Percentiles rank a stretch among this genome's conserved stretches.
phyloP scores from a whole-genome alignment of 1,139 yeast species.

The Magnusiomyces suaveolens region DNA sequence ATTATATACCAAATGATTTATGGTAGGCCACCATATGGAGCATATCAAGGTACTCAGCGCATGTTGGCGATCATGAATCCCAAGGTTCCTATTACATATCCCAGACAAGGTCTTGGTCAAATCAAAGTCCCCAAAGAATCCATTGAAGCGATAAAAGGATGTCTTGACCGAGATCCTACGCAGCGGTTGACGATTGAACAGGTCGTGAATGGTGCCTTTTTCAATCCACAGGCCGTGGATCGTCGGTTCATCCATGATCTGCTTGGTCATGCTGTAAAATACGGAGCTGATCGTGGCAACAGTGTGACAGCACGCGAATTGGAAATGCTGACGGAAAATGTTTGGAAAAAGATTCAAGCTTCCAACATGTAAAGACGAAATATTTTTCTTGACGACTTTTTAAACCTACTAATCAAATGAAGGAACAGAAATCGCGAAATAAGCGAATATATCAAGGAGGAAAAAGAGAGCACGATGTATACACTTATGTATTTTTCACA shows the following conservation, averaged over 20 bases:
- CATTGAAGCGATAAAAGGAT: conserved; percentile 60
- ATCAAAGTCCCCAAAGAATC: conserved; percentile 58
- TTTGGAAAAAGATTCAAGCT: conserved; percentile 34
- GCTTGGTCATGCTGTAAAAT: conserved; percentile 65
- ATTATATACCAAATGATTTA: conserved; percentile 92
- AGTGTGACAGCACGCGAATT: conserved; percentile 36
- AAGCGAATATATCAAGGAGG: background rate
- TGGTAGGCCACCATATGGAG: conserved; percentile 86
- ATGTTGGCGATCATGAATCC: conserved; percentile 83
- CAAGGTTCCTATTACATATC: conserved; percentile 62
- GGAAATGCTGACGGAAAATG: conserved; percentile 42
- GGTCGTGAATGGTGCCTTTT: conserved; percentile 51
- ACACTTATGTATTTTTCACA: too few species aligned
- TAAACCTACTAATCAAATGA: background rate
- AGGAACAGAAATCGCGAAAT: background rate
- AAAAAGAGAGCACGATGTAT: too few species aligned
- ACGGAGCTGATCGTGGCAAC: conserved; percentile 44
- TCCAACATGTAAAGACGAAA: background rate
- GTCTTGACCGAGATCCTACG: conserved; percentile 64
- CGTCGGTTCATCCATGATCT: conserved; percentile 58
- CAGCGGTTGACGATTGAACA: conserved; percentile 59
- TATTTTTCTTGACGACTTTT: background rate
- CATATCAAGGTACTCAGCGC: conserved; percentile 68
- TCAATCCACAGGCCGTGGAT: conserved; percentile 67
- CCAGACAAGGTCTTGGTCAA: conserved; percentile 53